Evolutionary conservation across 2,329 filamentous ascomycete species (phyloP), one percentile per base, ranked within the genome.

Genomic region (Aspergillus tanneri): DNA sequence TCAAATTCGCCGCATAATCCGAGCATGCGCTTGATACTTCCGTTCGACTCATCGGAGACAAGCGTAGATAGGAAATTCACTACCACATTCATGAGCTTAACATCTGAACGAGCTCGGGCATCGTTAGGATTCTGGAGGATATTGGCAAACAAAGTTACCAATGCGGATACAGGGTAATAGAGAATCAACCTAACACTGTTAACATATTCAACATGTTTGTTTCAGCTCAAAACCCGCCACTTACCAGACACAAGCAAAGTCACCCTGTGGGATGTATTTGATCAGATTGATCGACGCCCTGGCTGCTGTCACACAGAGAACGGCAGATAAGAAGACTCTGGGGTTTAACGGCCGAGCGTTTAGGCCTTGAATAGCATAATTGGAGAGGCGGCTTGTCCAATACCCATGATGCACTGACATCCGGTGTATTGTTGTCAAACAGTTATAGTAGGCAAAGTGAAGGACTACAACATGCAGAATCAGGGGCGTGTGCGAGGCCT

Each of bases 321-420:
- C 87, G 4, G 93, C 91, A 2, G 91, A 96, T 39, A 91, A 90
- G 71, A 96, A 99, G 7, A 99, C 88, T 58, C 93, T 80, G 0
- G 93, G 93, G 64, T 97, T 99, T 45, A 99, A 72, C 1, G 93
- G 91, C 55, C 87, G 81, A 0, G 91, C 86, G 67, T 97, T 97
- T 34, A 96, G 77, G 1, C 93, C 93, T 68, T 96, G 89, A 47
- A 97, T 93, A 12, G 93, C 93, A 64, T 90, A 97, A 62, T 97
- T 92, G 28, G 91, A 95, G 32, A 99, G 73, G 28, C 93, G 83
- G 63, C 89, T 96, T 1, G 92, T 97, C 93, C 93, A 99, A 72
- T 96, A 96, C 11, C 93, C 93, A 65, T 96, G 91, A 61, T 97
- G 93, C 23, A 97, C 88, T 34, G 90, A 95, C 93, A 97, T 99